Evolutionary conservation across 305 asterid genomes (phyloP), one percentile per base, ranked within the genome.

Genomic region (Fraxinus velutina): DNA sequence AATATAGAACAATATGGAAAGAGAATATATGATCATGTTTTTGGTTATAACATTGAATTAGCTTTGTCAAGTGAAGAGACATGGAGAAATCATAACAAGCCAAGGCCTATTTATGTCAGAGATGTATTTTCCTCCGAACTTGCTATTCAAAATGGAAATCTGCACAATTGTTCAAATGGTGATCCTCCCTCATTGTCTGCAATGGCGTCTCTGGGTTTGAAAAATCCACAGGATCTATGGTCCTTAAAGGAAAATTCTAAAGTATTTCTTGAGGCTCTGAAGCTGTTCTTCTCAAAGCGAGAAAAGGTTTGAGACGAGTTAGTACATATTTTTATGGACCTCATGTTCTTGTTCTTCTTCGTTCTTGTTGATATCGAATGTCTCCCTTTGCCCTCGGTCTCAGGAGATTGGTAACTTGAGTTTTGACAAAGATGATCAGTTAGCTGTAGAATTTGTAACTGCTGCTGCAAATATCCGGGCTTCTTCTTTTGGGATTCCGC

Each of bases 391-490:
- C 21, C 55, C 78, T 83, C 60, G 39, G 27, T 71, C 15, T 57
- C 91, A 96, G 99, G 99, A 96, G 70, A 86, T 96, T 79, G 98
- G 99, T 83, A 93, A 90, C 88, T 87, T 94, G 93, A 87, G 88
- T 86, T 96, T 96, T 80, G 99, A 96, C 89, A 96, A 96, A 90
- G 98, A 96, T 32, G 98, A 96, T 82, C 99, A 96, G 88, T 89
- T 96, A 84, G 97, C 98, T 72, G 99, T 96, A 44, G 99, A 96
- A 86, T 87, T 94, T 88, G 98, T 96, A 50, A 92, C 99, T 66
- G 98, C 99, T 84, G 98, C 99, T 0, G 98, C 99, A 83, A 96
- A 96, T 87, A 96, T 96, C 83, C 91, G 98, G 79, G 98, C 98
- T 27, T 84, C 98, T 82, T 96, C 99, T 70, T 96, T 96, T 89